Evolutionary conservation across 2,329 filamentous ascomycete genomes (phyloP), one percentile per base, ranked within the genome.

Genomic region (Claviceps sorghi): DNA sequence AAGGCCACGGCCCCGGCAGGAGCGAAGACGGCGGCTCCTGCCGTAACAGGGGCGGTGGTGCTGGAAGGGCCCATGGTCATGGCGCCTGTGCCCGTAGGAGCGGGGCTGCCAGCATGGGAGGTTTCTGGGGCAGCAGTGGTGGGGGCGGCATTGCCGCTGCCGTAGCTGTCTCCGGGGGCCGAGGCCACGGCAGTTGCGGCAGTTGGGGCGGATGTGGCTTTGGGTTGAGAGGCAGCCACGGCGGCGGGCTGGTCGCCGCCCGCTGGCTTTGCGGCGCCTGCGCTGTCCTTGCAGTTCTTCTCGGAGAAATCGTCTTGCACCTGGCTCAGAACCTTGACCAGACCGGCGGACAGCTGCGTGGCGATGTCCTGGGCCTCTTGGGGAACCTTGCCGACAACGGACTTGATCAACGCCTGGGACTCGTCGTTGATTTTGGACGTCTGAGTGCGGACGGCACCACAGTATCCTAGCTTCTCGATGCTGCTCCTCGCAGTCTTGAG

Each of bases 301-400:
- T 56, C 38, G n/a, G 54, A 55, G 45, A 64, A 64, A 43, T 54
- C 49, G 32, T 51, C 53, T 50, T 61, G 57, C 19, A 56, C 52
- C 5, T 57, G 54, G 36, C 49, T 29, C 11, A 64, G 54, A 17
- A 56, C 52, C 38, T 57, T 42, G 30, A 56, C 54, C 38, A 64
- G 59, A 42, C 56, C 52, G 1, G 49, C 52, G 1, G 61, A 57
- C 9, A 64, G 55, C 50, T 60, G 57, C 42, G 53, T 49, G 50
- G 63, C 64, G 36, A 66, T 58, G 10, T 53, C 49, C 53, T 62
- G 64, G 13, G 60, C 59, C 8, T 54, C 59, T 9, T 55, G 41
- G 17, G 63, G 63, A 1, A 65, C 60, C 58, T 65, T 65, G 45
- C 42, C 29, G 30, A 66, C 58, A 36, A 64, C 56, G 26, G 62